Conservation (phyloP, 2,329 filamentous ascomycete genomes). For the Plenodomus lindquistii region DNA sequence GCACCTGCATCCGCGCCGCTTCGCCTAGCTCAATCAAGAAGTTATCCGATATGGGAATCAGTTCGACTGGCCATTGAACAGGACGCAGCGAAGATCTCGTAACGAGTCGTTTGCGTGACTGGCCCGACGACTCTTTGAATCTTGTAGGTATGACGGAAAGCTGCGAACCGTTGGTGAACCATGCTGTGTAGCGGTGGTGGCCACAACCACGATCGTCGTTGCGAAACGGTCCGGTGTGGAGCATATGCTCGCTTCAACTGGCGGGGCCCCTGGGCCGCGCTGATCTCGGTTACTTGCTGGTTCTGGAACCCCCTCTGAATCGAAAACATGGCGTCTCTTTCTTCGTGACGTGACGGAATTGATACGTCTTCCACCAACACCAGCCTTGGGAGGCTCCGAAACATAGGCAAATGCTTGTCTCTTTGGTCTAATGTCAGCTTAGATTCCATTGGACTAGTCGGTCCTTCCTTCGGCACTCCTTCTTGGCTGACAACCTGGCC, state of each 20-base stretch:
- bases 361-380: not conserved
- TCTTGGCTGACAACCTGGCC: not conserved
- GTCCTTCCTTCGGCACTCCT: not conserved
- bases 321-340: not conserved
- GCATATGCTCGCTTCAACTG: not conserved
- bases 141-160: not conserved
- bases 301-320: not conserved
- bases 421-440: not conserved
- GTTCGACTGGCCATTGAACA: too few species aligned
- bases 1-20: not conserved
- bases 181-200: slow-evolving; percentile 7
- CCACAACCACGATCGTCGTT: not conserved
- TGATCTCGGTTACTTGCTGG: not conserved
- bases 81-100: too few species aligned
- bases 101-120: too few species aligned
- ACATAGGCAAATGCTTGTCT: not conserved
- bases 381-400: not conserved
- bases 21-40: not conserved
- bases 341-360: not conserved
- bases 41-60: not conserved
- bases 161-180: slow-evolving; percentile 11
- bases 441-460: not conserved
- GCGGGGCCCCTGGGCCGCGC: not conserved
- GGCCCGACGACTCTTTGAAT: not conserved
- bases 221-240: slow-evolving; percentile 9